A percentile compares a stretch with the other conserved stretches of the same genome.
These are phyloP conservation scores for Oryza coarctata DNA, from an alignment of 176 grass and related monocot species.

Conservation along the genomic window DNA sequence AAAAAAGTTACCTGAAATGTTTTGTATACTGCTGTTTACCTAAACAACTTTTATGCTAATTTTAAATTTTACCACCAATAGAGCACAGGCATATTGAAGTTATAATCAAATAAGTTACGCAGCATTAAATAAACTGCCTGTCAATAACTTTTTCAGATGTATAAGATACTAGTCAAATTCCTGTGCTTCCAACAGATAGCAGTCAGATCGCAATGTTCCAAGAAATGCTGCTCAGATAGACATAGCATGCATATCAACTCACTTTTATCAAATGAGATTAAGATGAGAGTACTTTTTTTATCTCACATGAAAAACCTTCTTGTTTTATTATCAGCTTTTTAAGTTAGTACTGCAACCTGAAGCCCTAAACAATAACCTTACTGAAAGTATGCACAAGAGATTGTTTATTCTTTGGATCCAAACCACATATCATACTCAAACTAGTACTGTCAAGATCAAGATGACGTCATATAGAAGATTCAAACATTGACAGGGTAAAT, in stretches of 20 bases:
- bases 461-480: background rate
- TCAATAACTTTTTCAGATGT: background rate
- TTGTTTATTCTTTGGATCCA: background rate
- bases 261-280: constrained; percentile 12
- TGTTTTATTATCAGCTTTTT: background rate
- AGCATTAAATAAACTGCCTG: background rate
- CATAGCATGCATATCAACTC: background rate
- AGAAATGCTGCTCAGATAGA: background rate
- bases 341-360: background rate
- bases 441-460: background rate
- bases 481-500: background rate
- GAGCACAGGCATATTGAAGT: background rate
- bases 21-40: background rate
- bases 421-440: background rate
- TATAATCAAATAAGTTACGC: background rate
- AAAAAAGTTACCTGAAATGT: background rate
- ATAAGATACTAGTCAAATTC: background rate
- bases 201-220: constrained; percentile 15
- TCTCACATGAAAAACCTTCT: background rate
- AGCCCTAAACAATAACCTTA: background rate
- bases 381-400: background rate
- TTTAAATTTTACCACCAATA: background rate
- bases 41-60: background rate
- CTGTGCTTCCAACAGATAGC: background rate
- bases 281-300: background rate